These are phyloP conservation scores for Spongospora subterranea DNA, from an alignment of 208 protist genomes.

Conservation along the genomic window DNA sequence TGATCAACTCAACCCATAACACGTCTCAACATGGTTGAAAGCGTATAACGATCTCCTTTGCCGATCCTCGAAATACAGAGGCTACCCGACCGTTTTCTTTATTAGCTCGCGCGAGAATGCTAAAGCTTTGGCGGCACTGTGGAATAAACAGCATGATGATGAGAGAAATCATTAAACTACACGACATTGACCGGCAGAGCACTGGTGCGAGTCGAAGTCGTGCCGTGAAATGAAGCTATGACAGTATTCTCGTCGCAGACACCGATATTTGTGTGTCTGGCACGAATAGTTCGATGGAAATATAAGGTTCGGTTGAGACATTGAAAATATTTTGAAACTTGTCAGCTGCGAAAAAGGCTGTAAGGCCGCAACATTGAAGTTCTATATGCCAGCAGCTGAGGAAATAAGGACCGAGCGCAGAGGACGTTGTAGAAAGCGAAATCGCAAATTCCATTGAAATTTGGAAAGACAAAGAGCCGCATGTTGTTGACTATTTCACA, in stretches of 20 bases:
- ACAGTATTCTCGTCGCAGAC: not conserved
- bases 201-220: not conserved
- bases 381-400: not conserved
- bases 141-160: not conserved
- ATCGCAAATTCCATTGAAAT: not conserved
- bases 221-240: not conserved
- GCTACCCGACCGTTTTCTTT: not conserved
- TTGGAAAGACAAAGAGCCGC: not conserved
- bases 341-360: not conserved
- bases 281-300: not conserved
- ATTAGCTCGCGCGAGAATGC: not conserved
- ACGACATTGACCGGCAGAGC: not conserved
- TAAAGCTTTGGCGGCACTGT: not conserved
- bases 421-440: not conserved
- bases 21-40: not conserved
- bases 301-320: not conserved
- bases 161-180: not conserved
- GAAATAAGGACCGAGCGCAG: not conserved
- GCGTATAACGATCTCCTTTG: not conserved
- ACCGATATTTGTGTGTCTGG: not conserved
- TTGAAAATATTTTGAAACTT: not conserved
- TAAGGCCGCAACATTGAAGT: not conserved
- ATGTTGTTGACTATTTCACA: not conserved
- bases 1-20: not conserved
- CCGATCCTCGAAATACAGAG: not conserved